phyloP scores from a whole-genome alignment of 2,329 filamentous ascomycete genomes.

The Cladorrhinum sp. region DNA sequence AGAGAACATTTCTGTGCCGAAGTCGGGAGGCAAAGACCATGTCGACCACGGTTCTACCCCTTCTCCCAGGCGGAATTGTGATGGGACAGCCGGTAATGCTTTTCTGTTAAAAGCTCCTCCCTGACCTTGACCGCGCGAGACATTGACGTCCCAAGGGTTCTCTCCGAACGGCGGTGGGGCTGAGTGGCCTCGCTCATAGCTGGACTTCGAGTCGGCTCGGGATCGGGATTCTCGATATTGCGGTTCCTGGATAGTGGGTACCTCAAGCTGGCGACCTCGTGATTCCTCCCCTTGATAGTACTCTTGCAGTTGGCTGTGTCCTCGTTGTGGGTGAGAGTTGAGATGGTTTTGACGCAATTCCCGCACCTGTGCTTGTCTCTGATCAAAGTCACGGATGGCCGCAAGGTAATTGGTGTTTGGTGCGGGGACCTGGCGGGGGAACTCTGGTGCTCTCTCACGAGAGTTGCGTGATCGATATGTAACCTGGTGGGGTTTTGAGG shows the following conservation, averaged over 20 bases:
- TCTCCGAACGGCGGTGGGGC: conserved; percentile 48
- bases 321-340: conserved; percentile 7
- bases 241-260: conserved; percentile 22
- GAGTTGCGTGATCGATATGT: conserved; percentile 47
- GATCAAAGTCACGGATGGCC: conserved; percentile 28
- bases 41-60: conserved; percentile 47
- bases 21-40: conserved; percentile 35
- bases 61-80: conserved; percentile 44
- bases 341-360: conserved; percentile 20
- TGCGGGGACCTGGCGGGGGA: conserved; percentile 46
- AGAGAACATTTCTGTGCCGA: conserved; percentile 29
- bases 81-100: conserved; percentile 40
- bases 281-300: conserved; percentile 25
- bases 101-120: conserved; percentile 33
- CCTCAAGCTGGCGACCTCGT: conserved; percentile 12
- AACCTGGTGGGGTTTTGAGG: conserved; percentile 43
- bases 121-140: conserved; percentile 7
- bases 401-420: conserved; percentile 45
- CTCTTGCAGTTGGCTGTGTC: conserved; percentile 28
- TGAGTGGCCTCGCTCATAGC: conserved; percentile 46
- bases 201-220: conserved; percentile 29
- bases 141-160: conserved; percentile 44
- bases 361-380: conserved; percentile 30
- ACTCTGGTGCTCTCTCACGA: conserved; percentile 41
- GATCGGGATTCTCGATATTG: conserved; percentile 25